Conservation (phyloP, 2,329 filamentous ascomycete species). For the Teratosphaeria destructans region DNA sequence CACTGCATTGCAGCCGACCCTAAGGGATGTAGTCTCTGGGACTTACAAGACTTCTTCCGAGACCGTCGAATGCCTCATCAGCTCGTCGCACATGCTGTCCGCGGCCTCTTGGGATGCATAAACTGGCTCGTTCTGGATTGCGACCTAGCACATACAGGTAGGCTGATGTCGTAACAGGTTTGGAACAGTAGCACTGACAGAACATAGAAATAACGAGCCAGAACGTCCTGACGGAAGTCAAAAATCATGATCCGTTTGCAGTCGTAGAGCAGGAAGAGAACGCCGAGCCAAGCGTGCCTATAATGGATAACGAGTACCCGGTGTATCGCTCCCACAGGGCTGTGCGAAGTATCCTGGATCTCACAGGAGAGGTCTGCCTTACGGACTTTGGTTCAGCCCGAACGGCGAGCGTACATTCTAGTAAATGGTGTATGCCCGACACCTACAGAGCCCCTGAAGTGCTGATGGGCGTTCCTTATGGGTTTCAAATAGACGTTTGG, state of each 20-base stretch:
- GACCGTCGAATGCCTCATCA: background rate
- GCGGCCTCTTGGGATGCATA: background rate
- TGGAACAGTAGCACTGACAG: background rate
- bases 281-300: background rate
- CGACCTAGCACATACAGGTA: background rate
- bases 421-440: background rate
- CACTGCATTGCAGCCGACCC: background rate
- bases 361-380: background rate
- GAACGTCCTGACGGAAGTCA: background rate
- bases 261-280: background rate
- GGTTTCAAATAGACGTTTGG: background rate
- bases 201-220: background rate
- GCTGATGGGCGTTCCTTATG: background rate
- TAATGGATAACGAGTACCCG: background rate
- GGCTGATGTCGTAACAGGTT: background rate
- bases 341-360: background rate
- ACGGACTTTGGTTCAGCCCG: background rate
- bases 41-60: background rate
- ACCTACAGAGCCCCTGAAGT: background rate
- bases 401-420: background rate
- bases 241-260: background rate
- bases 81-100: background rate
- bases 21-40: background rate
- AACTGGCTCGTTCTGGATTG: background rate
- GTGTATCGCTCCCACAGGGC: background rate